Evolutionary conservation across 1,284 basidiomycete species (phyloP), one percentile per base, ranked within the genome.

Genomic region (Cronartium ribicola): DNA sequence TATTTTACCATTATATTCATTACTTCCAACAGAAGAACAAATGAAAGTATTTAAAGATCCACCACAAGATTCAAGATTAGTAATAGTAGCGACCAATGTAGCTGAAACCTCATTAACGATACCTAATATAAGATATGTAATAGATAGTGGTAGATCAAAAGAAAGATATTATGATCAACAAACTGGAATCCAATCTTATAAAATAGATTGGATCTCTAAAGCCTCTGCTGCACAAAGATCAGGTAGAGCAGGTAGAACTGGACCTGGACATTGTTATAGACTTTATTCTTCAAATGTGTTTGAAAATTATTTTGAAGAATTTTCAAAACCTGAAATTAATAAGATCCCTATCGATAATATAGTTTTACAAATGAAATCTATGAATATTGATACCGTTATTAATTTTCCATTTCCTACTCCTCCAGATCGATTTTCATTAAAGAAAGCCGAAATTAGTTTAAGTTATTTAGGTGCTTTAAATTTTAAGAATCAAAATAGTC

Each of bases 381-480:
- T 99, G 94, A 93, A 97, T 80, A 94, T 99, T 76, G 94, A 98
- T 79, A 86, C 92, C 0, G 93, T 98, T 29, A 86, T 91, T 78
- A 97, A 98, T 82, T 99, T 99, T 81, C 96, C 96, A 10, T 98
- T 98, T 83, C 96, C 96, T 0, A 98, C 96, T 0, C 89, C 95
- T 8, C 96, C 96, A 0, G 91, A 98, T 80, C 87, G 90, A n/a
- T 79, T 82, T 4, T 86, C 88, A 10, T 84, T 99, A 39, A 85
- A 84, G 70, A 89, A 89, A 79, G 94, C 96, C 0, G 95, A 99
- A 82, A 87, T 85, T 57, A 84, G 89, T 2, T 84, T 99, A 44
- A 86, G 85, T 14, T 86, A 92, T 79, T 87, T 99, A 3, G 94
- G 94, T 13, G 96, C 96, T 0, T 76, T 82, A 22, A 77, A 79